Evolutionary conservation across 371 early-diverging fungal genomes (phyloP).

Genomic region (Mortierella sp.): DNA sequence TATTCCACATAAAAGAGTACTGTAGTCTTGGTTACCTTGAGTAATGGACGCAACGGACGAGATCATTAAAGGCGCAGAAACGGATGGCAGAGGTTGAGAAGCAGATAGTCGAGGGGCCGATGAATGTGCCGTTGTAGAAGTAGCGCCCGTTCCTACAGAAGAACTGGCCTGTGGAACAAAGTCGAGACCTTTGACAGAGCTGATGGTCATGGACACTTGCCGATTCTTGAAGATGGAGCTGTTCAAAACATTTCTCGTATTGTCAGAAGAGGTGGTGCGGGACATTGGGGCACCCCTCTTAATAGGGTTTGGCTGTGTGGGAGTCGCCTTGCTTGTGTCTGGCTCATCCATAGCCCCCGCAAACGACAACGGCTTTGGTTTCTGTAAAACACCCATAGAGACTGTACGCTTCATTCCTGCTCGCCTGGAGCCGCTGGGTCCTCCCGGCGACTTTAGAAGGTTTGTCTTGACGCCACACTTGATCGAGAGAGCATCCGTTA

Average conservation of each 20-base stretch:
- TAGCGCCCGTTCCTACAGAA: background rate
- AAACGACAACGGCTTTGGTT: conserved; percentile 17
- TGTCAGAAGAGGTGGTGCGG: conserved; percentile 28
- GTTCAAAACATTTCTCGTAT: conserved; percentile 28
- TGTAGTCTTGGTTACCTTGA: too few relatives aligned
- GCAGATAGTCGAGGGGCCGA: background rate
- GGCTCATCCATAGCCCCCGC: too few relatives aligned
- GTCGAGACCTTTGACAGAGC: conserved; percentile 28
- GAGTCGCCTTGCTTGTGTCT: too few relatives aligned
- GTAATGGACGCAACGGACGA: background rate
- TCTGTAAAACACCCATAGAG: conserved; percentile 40
- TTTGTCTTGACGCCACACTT: conserved; percentile 43
- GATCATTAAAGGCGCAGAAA: background rate
- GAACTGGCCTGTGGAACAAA: background rate
- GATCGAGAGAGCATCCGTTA: conserved; percentile 31
- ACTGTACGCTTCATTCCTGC: conserved; percentile 25
- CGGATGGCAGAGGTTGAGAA: background rate
- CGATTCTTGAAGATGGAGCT: conserved; percentile 48
- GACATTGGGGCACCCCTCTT: conserved; percentile 7
- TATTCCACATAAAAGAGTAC: too few relatives aligned
- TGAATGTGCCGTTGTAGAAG: background rate
- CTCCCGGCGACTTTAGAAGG: conserved; percentile 31
- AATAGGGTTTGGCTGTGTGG: too few relatives aligned
- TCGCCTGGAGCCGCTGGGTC: conserved; percentile 22
- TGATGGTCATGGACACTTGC: conserved; percentile 37